These are phyloP conservation scores for Coemansia sp. DNA, from an alignment of 192 early-diverging fungal species.

Conservation along the genomic window DNA sequence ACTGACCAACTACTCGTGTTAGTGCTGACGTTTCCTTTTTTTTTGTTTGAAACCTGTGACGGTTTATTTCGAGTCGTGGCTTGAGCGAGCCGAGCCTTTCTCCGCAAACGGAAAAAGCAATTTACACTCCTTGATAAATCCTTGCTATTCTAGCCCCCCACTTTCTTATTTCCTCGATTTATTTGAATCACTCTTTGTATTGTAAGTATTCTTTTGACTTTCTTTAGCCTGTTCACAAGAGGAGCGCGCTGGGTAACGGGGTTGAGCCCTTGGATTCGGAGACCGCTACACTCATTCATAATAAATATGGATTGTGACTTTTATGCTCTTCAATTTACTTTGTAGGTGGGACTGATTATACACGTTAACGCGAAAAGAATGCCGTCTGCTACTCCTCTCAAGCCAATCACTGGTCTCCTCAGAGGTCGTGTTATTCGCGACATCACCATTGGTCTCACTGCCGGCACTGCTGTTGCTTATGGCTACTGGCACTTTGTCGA, in stretches of 20 bases:
- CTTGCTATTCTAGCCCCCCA: background rate
- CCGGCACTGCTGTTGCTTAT: slow-evolving; percentile 30
- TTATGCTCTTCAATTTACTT: too few species aligned
- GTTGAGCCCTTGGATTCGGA: too few species aligned
- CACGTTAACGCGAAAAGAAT: slow-evolving; percentile 10
- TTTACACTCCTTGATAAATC: background rate
- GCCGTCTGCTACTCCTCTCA: slow-evolving; percentile 57
- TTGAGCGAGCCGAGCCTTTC: too few species aligned
- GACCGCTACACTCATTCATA: too few species aligned
- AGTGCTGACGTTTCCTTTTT: too few species aligned
- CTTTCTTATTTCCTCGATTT: background rate
- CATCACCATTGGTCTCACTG: slow-evolving; percentile 44
- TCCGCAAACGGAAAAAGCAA: too few species aligned
- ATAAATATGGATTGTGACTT: too few species aligned
- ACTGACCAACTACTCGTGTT: too few species aligned
- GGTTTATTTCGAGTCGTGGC: too few species aligned
- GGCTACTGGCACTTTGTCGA: slow-evolving; percentile 55
- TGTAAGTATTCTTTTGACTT: background rate
- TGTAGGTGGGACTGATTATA: too few species aligned
- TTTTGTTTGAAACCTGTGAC: too few species aligned
- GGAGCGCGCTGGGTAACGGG: too few species aligned
- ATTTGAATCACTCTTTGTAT: background rate
- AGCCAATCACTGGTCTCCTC: slow-evolving; percentile 55
- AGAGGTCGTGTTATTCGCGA: slow-evolving; percentile 54
- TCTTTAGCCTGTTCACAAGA: background rate